Evolutionary conservation across 1,284 basidiomycete species (phyloP), one percentile per base, ranked within the genome.

Genomic region (Microbotryum saponariae): DNA sequence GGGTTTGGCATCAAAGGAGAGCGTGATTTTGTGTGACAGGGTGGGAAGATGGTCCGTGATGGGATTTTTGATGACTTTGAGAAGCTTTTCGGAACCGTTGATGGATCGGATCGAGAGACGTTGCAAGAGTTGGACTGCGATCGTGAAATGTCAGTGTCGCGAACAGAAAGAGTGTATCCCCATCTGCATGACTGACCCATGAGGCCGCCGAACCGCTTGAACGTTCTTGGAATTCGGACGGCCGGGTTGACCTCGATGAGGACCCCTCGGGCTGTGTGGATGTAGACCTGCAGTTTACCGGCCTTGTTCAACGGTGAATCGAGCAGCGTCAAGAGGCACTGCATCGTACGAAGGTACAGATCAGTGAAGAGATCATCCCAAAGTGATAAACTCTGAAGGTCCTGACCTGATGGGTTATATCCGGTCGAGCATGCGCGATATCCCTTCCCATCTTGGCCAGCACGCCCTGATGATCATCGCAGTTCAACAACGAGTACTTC

Each of bases 241-340:
- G 90, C 88, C 7, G 94, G 94, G 76, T 99, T 97, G 69, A 99
- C 91, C 78, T 99, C 96, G 76, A 99, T 98, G 54, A 99, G 83
- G 21, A 96, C 91, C 53, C 93, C 93, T 73, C 89, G 90, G 29
- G 91, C 89, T 8, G 94, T 99, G 79, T 97, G 94, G 66, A 99
- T 97, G 79, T 96, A 99, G 33, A 99, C 93, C 77, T 98, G 94
- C 9, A 98, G 83, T 42, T 91, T 78, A 14, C 94, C 94, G 4
- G 94, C 91, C 78, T 97, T 97, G 83, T 99, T 99, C 59, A 98
- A 80, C 0, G 94, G 94, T 48, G 94, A 97, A 78, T 99, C 96
- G 63, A 99, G 84, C 12, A 99, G 81, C 0, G 94, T 99, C 65
- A 99, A 80, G 9, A 99, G 83, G 74, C 96, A 99, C 89, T 94